Base-by-base conservation (phyloP, 176 grass and related monocot species). In the Thinopyrum elongatum region DNA sequence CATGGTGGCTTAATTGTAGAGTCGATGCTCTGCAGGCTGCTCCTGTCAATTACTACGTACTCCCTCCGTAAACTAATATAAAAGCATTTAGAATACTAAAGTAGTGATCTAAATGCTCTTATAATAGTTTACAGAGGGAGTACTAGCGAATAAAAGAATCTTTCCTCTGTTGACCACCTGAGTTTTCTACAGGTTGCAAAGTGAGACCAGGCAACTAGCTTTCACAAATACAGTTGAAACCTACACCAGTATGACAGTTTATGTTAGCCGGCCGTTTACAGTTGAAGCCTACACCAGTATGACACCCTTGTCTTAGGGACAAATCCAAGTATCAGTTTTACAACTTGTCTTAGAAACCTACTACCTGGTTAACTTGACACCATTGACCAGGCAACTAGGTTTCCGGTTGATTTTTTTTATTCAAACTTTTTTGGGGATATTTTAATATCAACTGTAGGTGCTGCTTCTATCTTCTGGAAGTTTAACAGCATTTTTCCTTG, bases 1-100 rank as follows among this genome's bases (percentile, higher is more conserved):
- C 89, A 84, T 87, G 89, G 81, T 81, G 85, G 70, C 55, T 91
- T 76, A 87, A 87, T 84, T 87, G 85, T 63, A 60, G 36, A 80
- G 76, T 51, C 71, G 84, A 87, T 87, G 66, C 34, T 65, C 33
- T 79, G 81, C 83, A 80, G 76, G 46, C 61, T 76, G 83, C 49
- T 53, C 49, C 85, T 84, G 61, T 47, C 76, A 77, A 80, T 57
- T 53, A 51, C 6, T 19, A 53, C 46, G n/a, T n/a, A n/a, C n/a
- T n/a, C n/a, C n/a, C n/a, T n/a, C n/a, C n/a, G n/a, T n/a, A n/a
- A n/a, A n/a, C n/a, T n/a, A n/a, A n/a, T n/a, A n/a, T n/a, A n/a
- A n/a, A n/a, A n/a, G n/a, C n/a, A n/a, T n/a, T n/a, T n/a, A n/a
- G n/a, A n/a, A n/a, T n/a, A n/a, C n/a, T n/a, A n/a, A n/a, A n/a